Evolutionary conservation across 306 rosid species (phyloP), one percentile per base, ranked within the genome.

Genomic region (Cicer arietinum): DNA sequence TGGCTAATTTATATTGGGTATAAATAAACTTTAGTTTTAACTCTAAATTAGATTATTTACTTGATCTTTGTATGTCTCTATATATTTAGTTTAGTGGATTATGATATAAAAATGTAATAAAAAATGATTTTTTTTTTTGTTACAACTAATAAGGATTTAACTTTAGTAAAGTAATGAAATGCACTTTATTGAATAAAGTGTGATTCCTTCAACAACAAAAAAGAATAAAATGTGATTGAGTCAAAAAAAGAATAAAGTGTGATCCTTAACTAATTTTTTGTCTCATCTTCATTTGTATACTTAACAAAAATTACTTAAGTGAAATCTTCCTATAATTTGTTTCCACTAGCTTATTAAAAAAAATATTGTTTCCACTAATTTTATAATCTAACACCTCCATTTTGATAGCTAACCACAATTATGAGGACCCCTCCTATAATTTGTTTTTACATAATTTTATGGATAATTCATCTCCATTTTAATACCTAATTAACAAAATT

Each of bases 1-100:
- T 73, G 54, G 54, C 64, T 39, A 45, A 44, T 67, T 17, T 48
- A 53, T 18, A 43, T 56, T 53, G 14, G 71, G 40, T 51, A 25
- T 16, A 56, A 45, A 25, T 16, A 56, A 45, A 30, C 37, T 67
- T 13, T 51, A 59, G 13, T 62, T 40, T 76, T 76, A 10, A 30
- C 71, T 77, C 30, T 20, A 41, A 16, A 62, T 73, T 54, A 63
- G 10, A 54, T 8, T 11, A 57, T 69, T 42, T 25, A 14, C 58
- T 47, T 66, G 20, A 73, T 46, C 41, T 39, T 73, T 57, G 14
- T 54, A 62, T 74, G 8, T 73, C 70, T 17, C 69, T 8, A 47
- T 53, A 25, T 25, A 25, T 53, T 53, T 17, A n/a, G 35, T 69
- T 75, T 63, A 61, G 17, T 50, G 51, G 3, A 11, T 48, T 14